Evolutionary conservation across 2,329 filamentous ascomycete species (phyloP).

Genomic region (Cladosporium oxysporum): DNA sequence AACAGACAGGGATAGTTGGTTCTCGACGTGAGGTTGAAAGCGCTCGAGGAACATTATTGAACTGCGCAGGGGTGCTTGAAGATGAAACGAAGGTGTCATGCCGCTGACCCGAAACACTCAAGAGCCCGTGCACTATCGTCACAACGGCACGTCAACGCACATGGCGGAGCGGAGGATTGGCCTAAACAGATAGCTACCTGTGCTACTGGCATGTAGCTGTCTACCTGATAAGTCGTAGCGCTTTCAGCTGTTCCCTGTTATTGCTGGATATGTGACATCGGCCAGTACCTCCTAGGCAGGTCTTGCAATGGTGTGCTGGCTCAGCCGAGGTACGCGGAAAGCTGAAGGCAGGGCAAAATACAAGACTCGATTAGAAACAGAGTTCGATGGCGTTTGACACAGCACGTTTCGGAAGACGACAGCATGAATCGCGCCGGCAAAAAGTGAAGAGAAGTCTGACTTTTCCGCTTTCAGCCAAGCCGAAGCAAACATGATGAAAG

Average conservation of each 20-base stretch:
- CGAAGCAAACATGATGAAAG: not conserved
- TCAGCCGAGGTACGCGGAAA: not conserved
- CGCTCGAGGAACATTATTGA: not conserved
- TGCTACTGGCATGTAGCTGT: not conserved
- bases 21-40: not conserved
- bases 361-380: not conserved
- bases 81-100: conserved; percentile 4
- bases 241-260: not conserved
- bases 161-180: not conserved
- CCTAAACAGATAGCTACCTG: not conserved
- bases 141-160: not conserved
- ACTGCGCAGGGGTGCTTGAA: not conserved
- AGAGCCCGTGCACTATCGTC: not conserved
- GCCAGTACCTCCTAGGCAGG: not conserved
- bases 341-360: not conserved
- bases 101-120: conserved; percentile 2
- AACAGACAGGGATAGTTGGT: not conserved
- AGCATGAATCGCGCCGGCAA: not conserved
- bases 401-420: not conserved
- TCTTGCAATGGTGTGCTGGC: not conserved
- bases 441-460: not conserved
- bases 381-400: not conserved
- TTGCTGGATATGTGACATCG: not conserved
- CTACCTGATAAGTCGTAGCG: not conserved
- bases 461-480: not conserved